Percentiles rank a stretch among this genome's conserved stretches.
These are phyloP conservation scores for Penicillium canescens DNA, from an alignment of 495 filamentous ascomycete genomes.

Conservation along the genomic window DNA sequence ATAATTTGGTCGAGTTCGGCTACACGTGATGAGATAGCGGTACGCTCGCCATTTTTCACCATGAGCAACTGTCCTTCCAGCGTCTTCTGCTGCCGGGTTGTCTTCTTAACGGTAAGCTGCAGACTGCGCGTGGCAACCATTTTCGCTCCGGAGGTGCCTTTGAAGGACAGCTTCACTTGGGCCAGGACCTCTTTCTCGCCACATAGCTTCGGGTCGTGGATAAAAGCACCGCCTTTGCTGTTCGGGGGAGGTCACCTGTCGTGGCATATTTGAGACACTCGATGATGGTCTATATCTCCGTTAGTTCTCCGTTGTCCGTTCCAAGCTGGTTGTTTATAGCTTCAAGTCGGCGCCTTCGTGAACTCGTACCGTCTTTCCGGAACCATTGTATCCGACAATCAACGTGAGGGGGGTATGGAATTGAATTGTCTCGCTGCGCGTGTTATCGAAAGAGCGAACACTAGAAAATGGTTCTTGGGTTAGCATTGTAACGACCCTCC, in stretches of 20 bases:
- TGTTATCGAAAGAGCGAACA: constrained; percentile 88
- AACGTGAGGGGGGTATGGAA: constrained; percentile 90
- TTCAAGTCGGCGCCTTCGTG: not conserved
- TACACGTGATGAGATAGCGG: constrained; percentile 71
- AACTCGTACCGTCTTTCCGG: constrained; percentile 77
- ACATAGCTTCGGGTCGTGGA: constrained; percentile 91
- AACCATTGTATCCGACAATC: constrained; percentile 96
- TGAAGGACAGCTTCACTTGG: constrained; percentile 89
- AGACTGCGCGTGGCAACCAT: constrained; percentile 81
- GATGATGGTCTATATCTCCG: constrained; percentile 74
- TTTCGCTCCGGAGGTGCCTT: constrained; percentile 66
- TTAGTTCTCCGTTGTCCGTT: constrained; percentile 6
- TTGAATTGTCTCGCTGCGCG: constrained; percentile 73
- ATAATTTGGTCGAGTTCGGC: constrained; percentile 80
- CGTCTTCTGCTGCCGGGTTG: constrained; percentile 68
- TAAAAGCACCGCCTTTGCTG: constrained; percentile 91
- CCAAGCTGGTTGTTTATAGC: not conserved
- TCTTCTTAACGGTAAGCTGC: constrained; percentile 85
- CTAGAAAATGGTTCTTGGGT: constrained; percentile 37
- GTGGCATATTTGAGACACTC: constrained; percentile 99
- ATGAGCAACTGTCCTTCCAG: constrained; percentile 76
- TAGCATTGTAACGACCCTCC: constrained; percentile 3
- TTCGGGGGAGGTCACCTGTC: constrained; percentile 93
- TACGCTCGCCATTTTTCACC: constrained; percentile 77
- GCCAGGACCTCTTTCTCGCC: constrained; percentile 90